Evolutionary conservation across 2,329 filamentous ascomycete species (phyloP), one percentile per base, ranked within the genome.

Genomic region (Akanthomyces dipterigenus): DNA sequence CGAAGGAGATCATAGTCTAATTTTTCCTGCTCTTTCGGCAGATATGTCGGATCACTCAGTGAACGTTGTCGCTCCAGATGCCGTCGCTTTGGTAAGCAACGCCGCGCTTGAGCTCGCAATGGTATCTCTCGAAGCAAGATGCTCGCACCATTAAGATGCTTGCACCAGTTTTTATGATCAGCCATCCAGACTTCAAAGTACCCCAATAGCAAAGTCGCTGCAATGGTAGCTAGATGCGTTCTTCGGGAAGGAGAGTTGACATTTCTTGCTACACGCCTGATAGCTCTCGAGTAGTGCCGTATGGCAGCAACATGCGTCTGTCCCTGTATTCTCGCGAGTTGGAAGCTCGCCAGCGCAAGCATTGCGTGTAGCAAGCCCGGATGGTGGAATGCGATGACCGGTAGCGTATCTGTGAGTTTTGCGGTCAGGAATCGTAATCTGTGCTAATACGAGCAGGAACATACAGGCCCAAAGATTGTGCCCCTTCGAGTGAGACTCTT

Each of bases 131-230:
- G 83, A 28, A 98, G 81, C 34, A 98, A 81, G 64, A 93, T 88
- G 45, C 88, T 87, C 11, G 91, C 90, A 14, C 95, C 95, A 53
- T 90, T 85, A 42, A 98, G 79, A 74, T 98, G 95, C 64, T 90
- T 93, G 69, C 90, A 95, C 95, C 95, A 99, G 72, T 96, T 96
- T 60, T 89, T 87, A 68, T 98, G 93, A 66, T 99, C 93, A 24
- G 92, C 93, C 40, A 89, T 89, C 87, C 93, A 95, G 20, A 97
- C 90, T 72, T 98, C 95, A 69, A 96, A 98, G 72, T 92, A 98
- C 0, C 88, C 91, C 8, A 99, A 81, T 8, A 98, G 78, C 40
- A 97, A 78, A 0, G 91, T 92, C 2, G 93, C 92, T 8, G 93
- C 93, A n/a, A 98, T 78, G 0, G 92, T 97, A 1, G 90, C 86